These are phyloP conservation scores for Ettlia oleoabundans DNA, from an alignment of 139 green algal species.

Conservation along the genomic window DNA sequence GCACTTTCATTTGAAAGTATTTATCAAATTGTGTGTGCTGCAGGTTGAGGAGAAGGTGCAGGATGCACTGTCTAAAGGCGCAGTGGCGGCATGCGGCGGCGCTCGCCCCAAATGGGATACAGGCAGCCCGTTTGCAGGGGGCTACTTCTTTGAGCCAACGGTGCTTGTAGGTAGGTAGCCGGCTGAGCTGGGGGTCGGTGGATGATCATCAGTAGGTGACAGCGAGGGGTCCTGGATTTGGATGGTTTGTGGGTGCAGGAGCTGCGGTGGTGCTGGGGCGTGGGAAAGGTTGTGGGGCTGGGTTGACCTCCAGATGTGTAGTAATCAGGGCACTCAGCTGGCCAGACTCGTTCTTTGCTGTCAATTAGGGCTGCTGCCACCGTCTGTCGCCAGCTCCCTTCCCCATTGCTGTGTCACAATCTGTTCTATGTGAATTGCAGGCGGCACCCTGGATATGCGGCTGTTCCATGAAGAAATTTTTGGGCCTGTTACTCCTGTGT, in stretches of 20 bases:
- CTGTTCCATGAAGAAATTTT: conserved; percentile 95
- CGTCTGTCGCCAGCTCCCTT: background rate
- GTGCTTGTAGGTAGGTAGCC: conserved; percentile 74
- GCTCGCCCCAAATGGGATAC: conserved; percentile 41
- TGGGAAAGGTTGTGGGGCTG: too few species aligned
- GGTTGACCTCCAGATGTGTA: too few species aligned
- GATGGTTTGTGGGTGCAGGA: background rate
- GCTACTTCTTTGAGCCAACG: conserved; percentile 89
- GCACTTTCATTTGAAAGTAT: too few species aligned
- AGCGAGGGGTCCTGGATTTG: too few species aligned
- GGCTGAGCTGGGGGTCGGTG: too few species aligned
- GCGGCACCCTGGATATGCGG: conserved; percentile 53
- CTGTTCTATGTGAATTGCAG: too few species aligned
- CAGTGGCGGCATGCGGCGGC: conserved; percentile 73
- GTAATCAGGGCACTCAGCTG: too few species aligned
- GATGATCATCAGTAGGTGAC: too few species aligned
- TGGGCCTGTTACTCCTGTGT: conserved; percentile 87
- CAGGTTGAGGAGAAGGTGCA: conserved; percentile 73
- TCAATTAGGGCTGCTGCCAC: background rate
- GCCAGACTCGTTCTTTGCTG: too few species aligned
- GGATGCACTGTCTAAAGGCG: conserved; percentile 90
- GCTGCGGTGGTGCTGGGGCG: background rate
- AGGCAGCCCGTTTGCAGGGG: conserved; percentile 46
- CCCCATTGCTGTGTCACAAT: background rate
- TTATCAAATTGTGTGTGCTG: too few species aligned